A percentile compares a stretch with the other conserved stretches of the same genome.
These are phyloP conservation scores for Suillus weaverae DNA, from an alignment of 768 basidiomycete species.

Conservation along the genomic window DNA sequence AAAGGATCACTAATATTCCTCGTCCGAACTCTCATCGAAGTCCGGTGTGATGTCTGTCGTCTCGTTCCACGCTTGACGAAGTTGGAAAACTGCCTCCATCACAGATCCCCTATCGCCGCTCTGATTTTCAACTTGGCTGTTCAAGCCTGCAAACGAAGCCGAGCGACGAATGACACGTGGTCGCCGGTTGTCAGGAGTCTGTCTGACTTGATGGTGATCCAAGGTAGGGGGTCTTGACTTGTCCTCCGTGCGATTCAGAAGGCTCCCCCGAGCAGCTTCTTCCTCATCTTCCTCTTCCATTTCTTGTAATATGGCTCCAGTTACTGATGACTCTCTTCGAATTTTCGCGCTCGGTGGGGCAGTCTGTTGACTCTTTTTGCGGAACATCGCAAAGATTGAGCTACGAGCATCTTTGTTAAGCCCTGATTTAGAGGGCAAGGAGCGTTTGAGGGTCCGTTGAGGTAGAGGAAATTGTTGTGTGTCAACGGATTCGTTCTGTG, in stretches of 20 bases:
- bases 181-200: not conserved
- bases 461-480: constrained; percentile 9
- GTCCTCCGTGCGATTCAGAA: not conserved
- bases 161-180: constrained; percentile 26
- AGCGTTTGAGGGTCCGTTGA: constrained; percentile 13
- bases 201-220: not conserved
- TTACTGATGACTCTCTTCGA: not conserved
- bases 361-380: not conserved
- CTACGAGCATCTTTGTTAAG: constrained; percentile 10
- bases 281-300: not conserved
- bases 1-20: not conserved
- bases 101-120: not conserved
- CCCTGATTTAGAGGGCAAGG: constrained; percentile 6
- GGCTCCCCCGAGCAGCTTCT: not conserved
- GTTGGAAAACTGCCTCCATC: constrained; percentile 14
- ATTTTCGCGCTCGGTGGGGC: not conserved
- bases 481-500: not conserved
- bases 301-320: not conserved
- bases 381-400: constrained; percentile 12
- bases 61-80: not conserved
- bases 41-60: not conserved
- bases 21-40: not conserved
- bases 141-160: constrained; percentile 22
- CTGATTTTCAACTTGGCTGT: not conserved
- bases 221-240: not conserved